A percentile compares a stretch with the other conserved stretches of the same genome.
Conservation (phyloP, 2,329 filamentous ascomycete genomes). For the Trichoderma breve region DNA sequence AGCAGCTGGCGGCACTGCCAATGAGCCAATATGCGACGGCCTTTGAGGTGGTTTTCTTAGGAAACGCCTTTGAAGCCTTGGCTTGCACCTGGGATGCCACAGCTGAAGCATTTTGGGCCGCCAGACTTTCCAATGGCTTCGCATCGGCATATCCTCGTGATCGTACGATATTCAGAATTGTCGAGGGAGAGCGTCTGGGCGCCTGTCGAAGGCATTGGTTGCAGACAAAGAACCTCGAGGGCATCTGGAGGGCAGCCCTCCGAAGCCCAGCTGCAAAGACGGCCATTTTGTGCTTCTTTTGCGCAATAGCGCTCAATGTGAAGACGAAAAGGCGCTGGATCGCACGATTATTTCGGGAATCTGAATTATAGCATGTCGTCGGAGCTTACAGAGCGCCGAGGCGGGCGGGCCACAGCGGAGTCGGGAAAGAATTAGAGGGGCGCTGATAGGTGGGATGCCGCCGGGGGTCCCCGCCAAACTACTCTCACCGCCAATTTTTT, state of each 20-base stretch:
- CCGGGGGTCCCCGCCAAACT: constrained; percentile 30
- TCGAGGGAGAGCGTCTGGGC: constrained; percentile 35
- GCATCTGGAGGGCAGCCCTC: constrained; percentile 39
- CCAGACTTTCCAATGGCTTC: constrained; percentile 30
- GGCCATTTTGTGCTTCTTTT: constrained; percentile 37
- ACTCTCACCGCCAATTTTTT: constrained; percentile 33
- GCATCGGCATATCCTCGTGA: constrained; percentile 40
- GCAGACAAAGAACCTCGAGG: constrained; percentile 44
- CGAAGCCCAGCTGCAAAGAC: constrained; percentile 43
- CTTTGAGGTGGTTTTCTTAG: constrained; percentile 68
- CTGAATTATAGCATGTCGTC: neutral
- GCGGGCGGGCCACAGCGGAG: neutral
- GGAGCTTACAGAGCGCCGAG: constrained; percentile 13
- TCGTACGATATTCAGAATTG: constrained; percentile 41
- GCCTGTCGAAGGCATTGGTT: constrained; percentile 47
- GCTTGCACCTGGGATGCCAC: constrained; percentile 20
- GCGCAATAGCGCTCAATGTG: constrained; percentile 22
- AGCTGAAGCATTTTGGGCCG: constrained; percentile 28
- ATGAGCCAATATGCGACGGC: constrained; percentile 88
- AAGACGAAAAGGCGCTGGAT: neutral
- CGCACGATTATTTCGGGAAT: constrained; percentile 12
- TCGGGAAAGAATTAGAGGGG: constrained; percentile 21
- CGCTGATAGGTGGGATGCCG: constrained; percentile 33
- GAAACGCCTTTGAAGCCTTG: constrained; percentile 43
- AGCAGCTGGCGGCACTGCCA: constrained; percentile 87